These are phyloP conservation scores for Clathrospora elynae DNA, from an alignment of 2,329 filamentous ascomycete genomes.

Conservation along the genomic window DNA sequence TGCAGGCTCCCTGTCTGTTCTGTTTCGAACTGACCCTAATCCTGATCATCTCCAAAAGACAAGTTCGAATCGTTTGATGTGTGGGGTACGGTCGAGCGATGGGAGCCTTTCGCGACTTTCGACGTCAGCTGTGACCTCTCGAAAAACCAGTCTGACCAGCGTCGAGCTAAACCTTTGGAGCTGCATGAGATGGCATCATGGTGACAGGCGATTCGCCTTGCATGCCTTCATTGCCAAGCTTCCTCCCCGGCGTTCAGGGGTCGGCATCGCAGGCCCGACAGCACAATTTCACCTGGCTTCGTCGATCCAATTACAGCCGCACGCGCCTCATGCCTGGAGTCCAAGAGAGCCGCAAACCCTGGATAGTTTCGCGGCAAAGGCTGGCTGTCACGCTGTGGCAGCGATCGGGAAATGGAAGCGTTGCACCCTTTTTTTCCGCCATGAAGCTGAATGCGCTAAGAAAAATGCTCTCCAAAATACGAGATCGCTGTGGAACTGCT, in stretches of 20 bases:
- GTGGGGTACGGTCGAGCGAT: background rate
- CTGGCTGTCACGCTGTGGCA: slow-evolving; percentile 20
- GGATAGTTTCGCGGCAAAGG: slow-evolving; percentile 16
- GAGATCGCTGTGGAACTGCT: slow-evolving; percentile 24
- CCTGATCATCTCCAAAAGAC: slow-evolving; percentile 9
- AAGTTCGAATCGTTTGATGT: slow-evolving; percentile 5
- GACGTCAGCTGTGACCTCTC: too few species aligned
- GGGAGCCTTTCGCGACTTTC: too few species aligned
- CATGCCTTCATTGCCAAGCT: slow-evolving; percentile 19
- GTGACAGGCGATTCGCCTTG: slow-evolving; percentile 16
- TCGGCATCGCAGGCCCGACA: too few species aligned
- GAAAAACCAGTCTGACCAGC: background rate
- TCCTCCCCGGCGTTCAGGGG: slow-evolving; percentile 12
- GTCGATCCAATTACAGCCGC: slow-evolving; percentile 13
- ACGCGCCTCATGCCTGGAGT: slow-evolving; percentile 10
- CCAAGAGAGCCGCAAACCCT: slow-evolving; percentile 10
- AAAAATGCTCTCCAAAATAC: slow-evolving; percentile 22
- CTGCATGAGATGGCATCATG: slow-evolving; percentile 23
- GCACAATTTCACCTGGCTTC: too few species aligned
- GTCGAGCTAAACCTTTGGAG: too few species aligned
- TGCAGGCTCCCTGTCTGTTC: slow-evolving; percentile 13
- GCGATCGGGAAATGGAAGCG: slow-evolving; percentile 6
- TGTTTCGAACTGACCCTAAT: slow-evolving; percentile 32
- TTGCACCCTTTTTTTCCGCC: slow-evolving; percentile 16
- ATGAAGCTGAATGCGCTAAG: slow-evolving; percentile 17